phyloP scores from a whole-genome alignment of 345 rosid species.

The Fremontodendron californicum region DNA sequence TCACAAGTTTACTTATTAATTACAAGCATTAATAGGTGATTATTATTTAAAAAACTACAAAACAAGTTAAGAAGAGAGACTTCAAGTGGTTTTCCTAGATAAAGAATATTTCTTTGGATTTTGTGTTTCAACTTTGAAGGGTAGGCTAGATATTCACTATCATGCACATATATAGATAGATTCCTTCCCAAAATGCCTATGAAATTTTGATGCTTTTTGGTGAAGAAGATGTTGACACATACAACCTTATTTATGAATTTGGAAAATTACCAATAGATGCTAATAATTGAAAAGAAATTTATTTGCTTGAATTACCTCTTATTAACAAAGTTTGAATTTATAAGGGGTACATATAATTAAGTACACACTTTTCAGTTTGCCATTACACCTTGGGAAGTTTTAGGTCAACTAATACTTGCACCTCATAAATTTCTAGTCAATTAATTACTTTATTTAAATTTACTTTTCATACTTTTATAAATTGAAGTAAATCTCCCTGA shows the following conservation, averaged over 20 bases:
- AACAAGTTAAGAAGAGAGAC: neutral
- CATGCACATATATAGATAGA: neutral
- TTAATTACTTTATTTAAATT: neutral
- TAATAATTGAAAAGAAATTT: neutral
- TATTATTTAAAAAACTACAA: conserved; percentile 5
- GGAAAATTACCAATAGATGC: conserved; percentile 12
- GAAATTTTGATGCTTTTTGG: neutral
- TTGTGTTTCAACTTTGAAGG: neutral
- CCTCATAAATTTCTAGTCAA: neutral
- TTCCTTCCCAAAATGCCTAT: neutral
- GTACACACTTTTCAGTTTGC: neutral
- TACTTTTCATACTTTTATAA: too few relatives aligned
- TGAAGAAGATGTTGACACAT: conserved; percentile 8
- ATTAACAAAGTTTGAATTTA: neutral
- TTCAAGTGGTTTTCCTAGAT: conserved; percentile 1
- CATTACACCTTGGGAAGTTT: neutral
- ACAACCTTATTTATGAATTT: conserved; percentile 5
- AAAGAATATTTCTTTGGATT: conserved; percentile 4
- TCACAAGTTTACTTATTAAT: neutral
- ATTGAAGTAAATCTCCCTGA: too few relatives aligned
- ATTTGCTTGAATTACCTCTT: neutral
- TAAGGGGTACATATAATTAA: neutral
- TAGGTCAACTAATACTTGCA: neutral
- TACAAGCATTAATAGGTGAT: neutral
- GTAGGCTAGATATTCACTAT: neutral